phyloP scores from a whole-genome alignment of 352 stramenopile genomes.

The Globisporangium polare region DNA sequence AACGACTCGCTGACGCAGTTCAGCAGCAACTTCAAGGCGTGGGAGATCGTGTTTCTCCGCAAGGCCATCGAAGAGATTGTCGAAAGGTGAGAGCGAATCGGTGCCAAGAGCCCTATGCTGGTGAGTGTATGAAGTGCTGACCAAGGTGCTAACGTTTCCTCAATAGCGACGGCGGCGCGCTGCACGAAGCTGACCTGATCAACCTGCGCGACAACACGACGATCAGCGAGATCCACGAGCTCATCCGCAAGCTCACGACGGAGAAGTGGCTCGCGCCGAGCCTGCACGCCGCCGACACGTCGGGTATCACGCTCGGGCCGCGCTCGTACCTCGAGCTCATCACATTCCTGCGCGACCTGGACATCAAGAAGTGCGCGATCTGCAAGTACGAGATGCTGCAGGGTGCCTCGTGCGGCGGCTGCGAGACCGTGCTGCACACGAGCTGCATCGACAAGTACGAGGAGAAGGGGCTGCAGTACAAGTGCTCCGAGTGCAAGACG shows the following conservation, averaged over 20 bases:
- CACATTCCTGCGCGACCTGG: constrained; percentile 65
- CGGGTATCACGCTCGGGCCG: constrained; percentile 55
- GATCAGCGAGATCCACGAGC: constrained; percentile 58
- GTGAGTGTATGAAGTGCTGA: not conserved
- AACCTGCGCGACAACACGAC: constrained; percentile 70
- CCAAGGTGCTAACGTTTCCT: not conserved
- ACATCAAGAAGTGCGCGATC: constrained; percentile 76
- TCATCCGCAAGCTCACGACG: constrained; percentile 55
- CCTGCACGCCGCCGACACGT: constrained; percentile 29
- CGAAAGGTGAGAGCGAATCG: constrained; percentile 35
- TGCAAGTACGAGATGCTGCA: constrained; percentile 77
- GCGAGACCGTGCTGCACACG: constrained; percentile 43
- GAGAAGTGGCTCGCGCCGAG: constrained; percentile 72
- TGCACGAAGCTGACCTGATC: constrained; percentile 62
- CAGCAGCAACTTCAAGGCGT: constrained; percentile 72
- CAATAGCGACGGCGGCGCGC: constrained; percentile 52
- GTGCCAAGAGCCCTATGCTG: not conserved
- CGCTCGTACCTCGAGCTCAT: constrained; percentile 72
- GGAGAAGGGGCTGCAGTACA: constrained; percentile 53
- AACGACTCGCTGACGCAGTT: constrained; percentile 74
- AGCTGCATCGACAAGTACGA: constrained; percentile 66
- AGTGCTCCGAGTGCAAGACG: constrained; percentile 48
- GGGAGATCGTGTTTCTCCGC: constrained; percentile 83
- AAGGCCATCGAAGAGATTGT: constrained; percentile 81
- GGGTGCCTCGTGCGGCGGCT: constrained; percentile 39